Conservation (phyloP, 257 asterid genomes). For the Nicotiana otophora region DNA sequence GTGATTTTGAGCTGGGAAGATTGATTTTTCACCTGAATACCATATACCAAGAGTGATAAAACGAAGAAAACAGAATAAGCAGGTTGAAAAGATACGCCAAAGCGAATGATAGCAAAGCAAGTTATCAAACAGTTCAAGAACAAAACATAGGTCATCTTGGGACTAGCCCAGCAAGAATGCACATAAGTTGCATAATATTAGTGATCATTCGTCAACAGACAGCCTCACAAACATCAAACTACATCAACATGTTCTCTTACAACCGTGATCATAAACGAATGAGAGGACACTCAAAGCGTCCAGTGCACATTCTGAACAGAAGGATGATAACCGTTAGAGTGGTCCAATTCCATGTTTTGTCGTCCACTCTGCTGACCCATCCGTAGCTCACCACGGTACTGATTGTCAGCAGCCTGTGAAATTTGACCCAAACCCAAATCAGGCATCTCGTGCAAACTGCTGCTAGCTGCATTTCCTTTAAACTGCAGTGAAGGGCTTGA, state of each 20-base stretch:
- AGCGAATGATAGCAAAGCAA: neutral
- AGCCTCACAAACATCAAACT: neutral
- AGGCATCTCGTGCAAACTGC: slow-evolving; percentile 39
- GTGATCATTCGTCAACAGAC: neutral
- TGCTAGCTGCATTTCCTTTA: slow-evolving; percentile 36
- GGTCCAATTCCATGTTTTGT: slow-evolving; percentile 42
- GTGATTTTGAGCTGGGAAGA: neutral
- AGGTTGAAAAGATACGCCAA: no score
- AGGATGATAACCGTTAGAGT: slow-evolving; percentile 51
- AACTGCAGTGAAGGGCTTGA: slow-evolving; percentile 42
- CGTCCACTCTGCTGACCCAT: slow-evolving; percentile 49
- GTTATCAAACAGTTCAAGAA: neutral
- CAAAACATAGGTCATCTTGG: neutral
- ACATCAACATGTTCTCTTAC: neutral
- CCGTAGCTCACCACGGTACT: slow-evolving; percentile 47
- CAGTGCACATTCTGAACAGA: slow-evolving; percentile 61
- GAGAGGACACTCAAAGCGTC: slow-evolving; percentile 40
- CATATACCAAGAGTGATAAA: neutral
- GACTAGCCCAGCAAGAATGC: neutral
- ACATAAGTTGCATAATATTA: neutral
- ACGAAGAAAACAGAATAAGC: neutral
- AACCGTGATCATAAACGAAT: neutral
- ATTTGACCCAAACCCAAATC: slow-evolving; percentile 53
- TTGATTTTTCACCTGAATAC: neutral
- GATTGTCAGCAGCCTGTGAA: slow-evolving; percentile 34